Base-by-base conservation (phyloP, 2,329 filamentous ascomycete species). In the Madurella mycetomatis region DNA sequence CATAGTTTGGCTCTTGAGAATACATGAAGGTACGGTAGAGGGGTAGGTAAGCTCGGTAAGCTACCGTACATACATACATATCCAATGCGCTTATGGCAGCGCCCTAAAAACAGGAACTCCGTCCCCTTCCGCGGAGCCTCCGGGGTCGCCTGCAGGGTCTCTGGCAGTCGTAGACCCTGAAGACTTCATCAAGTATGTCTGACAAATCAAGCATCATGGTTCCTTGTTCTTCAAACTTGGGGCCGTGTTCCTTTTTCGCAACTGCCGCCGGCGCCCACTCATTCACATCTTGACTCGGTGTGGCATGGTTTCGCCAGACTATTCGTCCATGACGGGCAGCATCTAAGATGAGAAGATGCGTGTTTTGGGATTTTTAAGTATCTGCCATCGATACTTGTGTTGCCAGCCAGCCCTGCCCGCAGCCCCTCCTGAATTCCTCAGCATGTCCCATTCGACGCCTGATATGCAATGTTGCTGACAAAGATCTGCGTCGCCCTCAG, bases 401-500 rank as follows among this genome's bases (percentile, higher is more conserved):
- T 37, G 48, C 51, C 39, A 41, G 48, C 49, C 54, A 30, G 13
- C 51, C 51, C 40, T 16, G 52, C 42, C 30, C 47, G 41, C 37
- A 19, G 42, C 37, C 43, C 12, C 41, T 43, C 32, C 39, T 42
- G 15, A 48, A 46, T 44, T 34, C n/a, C 47, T 49, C 48, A 41
- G 46, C 55, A 37, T 47, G 19, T 51, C 13, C 54, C 49, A 30
- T 49, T 44, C 57, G 57, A 62, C 59, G 60, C 60, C 60, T 50
- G 47, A 57, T 43, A 55, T 62, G 60, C 59, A 58, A 61, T 62
- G 55, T 46, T 53, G 55, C 51, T 54, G 51, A 55, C 49, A 48
- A 59, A 55, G 51, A 58, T 13, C 47, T 51, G 49, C 41, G 53
- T 44, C 54, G 47, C 49, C 51, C 43, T 19, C 44, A 49, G 46